phyloP scores from a whole-genome alignment of 2,329 filamentous ascomycete species.

The Fusarium goolgardi region DNA sequence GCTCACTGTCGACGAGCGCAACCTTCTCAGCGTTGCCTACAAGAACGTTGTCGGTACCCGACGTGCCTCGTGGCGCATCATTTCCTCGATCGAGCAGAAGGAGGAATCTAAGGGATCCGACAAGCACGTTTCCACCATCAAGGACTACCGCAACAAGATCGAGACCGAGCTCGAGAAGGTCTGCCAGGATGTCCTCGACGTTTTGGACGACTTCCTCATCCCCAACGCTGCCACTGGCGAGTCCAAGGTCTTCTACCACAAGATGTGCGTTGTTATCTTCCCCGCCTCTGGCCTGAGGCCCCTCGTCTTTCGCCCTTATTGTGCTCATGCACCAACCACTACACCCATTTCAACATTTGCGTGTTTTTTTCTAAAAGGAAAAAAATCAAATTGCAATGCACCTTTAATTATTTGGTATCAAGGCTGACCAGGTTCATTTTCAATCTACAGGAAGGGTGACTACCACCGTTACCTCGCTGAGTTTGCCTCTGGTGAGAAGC shows the following conservation, averaged over 20 bases:
- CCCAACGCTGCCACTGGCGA: slow-evolving; percentile 96
- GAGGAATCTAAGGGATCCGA: slow-evolving; percentile 98
- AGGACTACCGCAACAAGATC: slow-evolving; percentile 98
- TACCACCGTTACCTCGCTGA: slow-evolving; percentile 96
- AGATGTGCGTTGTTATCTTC: slow-evolving; percentile 79
- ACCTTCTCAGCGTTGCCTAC: slow-evolving; percentile 98
- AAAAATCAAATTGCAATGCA: slow-evolving; percentile 1
- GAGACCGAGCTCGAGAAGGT: slow-evolving; percentile 97
- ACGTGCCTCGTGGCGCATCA: slow-evolving; percentile 99
- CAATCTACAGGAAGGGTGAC: slow-evolving; percentile 81
- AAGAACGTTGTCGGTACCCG: slow-evolving; percentile 99
- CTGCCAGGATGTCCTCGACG: slow-evolving; percentile 97
- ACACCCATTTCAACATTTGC: slow-evolving; percentile 17
- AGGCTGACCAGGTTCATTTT: slow-evolving; percentile 27
- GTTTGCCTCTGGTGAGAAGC: slow-evolving; percentile 92
- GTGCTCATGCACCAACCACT: slow-evolving; percentile 26
- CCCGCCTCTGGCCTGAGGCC: slow-evolving; percentile 35
- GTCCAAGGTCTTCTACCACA: slow-evolving; percentile 99
- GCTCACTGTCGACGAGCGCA: slow-evolving; percentile 95
- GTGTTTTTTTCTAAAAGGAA: slow-evolving; percentile 1
- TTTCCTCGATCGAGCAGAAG: slow-evolving; percentile 99
- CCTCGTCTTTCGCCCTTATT: slow-evolving; percentile 35
- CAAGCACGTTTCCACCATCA: slow-evolving; percentile 93
- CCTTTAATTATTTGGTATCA: slow-evolving; percentile 6
- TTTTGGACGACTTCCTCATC: slow-evolving; percentile 92